Evolutionary conservation across 2,329 filamentous ascomycete genomes (phyloP), one percentile per base, ranked within the genome.

Genomic region (Hypomyces rosellus): DNA sequence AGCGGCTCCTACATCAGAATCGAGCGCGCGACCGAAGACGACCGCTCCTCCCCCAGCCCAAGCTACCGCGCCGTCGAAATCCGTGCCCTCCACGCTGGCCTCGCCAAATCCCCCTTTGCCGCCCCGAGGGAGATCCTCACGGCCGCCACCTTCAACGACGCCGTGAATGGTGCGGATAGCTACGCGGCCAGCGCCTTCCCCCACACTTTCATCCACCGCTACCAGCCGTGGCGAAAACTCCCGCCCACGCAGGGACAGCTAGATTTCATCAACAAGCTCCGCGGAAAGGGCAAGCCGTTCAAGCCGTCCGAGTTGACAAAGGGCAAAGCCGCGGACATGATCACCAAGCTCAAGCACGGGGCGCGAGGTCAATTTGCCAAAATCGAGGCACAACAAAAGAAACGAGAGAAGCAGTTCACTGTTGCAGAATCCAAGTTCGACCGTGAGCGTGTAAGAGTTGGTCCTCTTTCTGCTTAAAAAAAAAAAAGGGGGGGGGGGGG

Each of bases 331-430:
- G 78, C 78, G 4, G 91, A 96, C 64, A 91, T 95, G 86, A 95
- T 97, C 56, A 95, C 89, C 7, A 95, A 95, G 67, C 64, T 96
- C 54, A 92, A 86, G 65, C 87, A 93, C 63, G 92, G 92, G 1
- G 89, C 88, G 1, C 80, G 74, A 66, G 87, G 69, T 55, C 81
- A 70, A 70, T 89, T 78, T 63, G 71, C 74, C 22, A 73, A 61
- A 34, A 68, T 80, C 51, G 74, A 77, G 60, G 72, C 69, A 0
- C 70, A 75, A 48, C 82, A 77, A 63, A 77, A 73, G 40, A 76
- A 75, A 46, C 69, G 64, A 34, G 67, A 72, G 45, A 74, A 61
- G 53, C 63, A 70, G 36, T 59, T 51, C 20, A 57, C 66, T 3
- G 63, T 66, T 20, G 52, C 62, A 11, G 70, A 77, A 49, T 68